Evolutionary conservation across 108 stramenopile species (phyloP), one percentile per base, ranked within the genome.

Genomic region (Licmophora abbreviata): DNA sequence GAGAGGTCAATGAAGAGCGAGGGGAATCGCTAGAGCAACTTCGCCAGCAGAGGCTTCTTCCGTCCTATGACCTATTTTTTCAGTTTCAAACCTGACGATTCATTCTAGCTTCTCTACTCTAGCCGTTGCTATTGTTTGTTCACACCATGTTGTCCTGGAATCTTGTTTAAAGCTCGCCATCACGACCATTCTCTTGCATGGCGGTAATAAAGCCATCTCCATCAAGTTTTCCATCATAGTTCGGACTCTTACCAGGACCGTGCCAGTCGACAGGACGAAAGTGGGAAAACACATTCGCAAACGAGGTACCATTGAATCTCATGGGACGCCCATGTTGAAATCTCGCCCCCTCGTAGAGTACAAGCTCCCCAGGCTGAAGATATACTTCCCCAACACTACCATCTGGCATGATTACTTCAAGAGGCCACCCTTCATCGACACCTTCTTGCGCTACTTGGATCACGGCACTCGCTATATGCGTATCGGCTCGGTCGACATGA

Each of bases 291-390:
- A 93, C 58, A 64, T 90, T 92, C 21, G 72, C 77, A 58, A 54
- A 77, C 51, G 54, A 71, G 1, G 60, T 59, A 28, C 92, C 92
- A 42, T 80, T 66, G 54, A 97, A 68, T 15, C 89, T 78, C 49
- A 84, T 86, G 12, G 96, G 96, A 44, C 96, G 36, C 3, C 96
- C 96, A 67, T 95, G 96, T 35, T 92, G 71, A 18, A 95, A 71
- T 18, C 85, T 79, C 28, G 81, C 76, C 44, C 77, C 68, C 58
- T 97, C 96, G 58, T 95, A 97, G 21, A 95, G 59, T 0, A 95
- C 69, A 80, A 95, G 74, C 33, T 95, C 94, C 12, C 96, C 92
- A 1, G 88, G 88, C 49, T 78, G 54, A 64, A 95, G 71, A 5
- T 40, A 40, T 1, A 40, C 38, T 40, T 40, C 38, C 3, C 4